phyloP scores from a whole-genome alignment of 208 protist genomes.

The Leishmania martiniquensis region DNA sequence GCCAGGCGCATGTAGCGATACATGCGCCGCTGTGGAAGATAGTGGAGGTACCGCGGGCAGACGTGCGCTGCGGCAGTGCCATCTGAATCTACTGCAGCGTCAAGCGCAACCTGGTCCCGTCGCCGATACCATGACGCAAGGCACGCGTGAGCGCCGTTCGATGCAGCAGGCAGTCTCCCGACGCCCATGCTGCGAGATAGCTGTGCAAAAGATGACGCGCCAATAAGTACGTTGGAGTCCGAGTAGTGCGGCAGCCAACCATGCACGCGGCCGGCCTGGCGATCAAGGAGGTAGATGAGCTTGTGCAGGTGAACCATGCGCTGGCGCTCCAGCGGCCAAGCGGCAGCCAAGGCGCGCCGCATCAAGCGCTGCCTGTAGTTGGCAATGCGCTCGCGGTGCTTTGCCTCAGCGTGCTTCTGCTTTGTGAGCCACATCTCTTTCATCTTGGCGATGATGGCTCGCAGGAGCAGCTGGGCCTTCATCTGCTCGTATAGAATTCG shows the following conservation, averaged over 20 bases:
- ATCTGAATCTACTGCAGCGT: slow-evolving; percentile 2
- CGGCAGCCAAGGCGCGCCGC: slow-evolving; percentile 27
- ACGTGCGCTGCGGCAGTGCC: slow-evolving; percentile 5
- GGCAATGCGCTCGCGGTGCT: slow-evolving; percentile 43
- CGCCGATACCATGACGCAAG: slow-evolving; percentile 22
- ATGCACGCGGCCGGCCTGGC: slow-evolving; percentile 49
- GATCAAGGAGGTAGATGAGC: slow-evolving; percentile 78
- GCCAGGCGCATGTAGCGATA: slow-evolving; percentile 73
- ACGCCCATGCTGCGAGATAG: not conserved
- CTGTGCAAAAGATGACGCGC: not conserved
- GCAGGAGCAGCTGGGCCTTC: slow-evolving; percentile 76
- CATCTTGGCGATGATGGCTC: slow-evolving; percentile 74
- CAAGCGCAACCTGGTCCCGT: not conserved
- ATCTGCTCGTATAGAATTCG: slow-evolving; percentile 77
- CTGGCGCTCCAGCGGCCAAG: slow-evolving; percentile 71
- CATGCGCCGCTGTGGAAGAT: slow-evolving; percentile 41
- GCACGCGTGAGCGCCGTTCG: not conserved
- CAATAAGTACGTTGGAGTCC: slow-evolving; percentile 63
- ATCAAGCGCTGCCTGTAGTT: slow-evolving; percentile 37
- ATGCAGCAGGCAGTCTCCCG: not conserved
- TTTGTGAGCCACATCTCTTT: slow-evolving; percentile 66
- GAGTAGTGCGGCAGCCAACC: slow-evolving; percentile 82
- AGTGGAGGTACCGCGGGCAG: slow-evolving; percentile 36
- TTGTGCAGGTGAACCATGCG: slow-evolving; percentile 78
- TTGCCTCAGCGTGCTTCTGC: slow-evolving; percentile 43